Percentiles rank a stretch among this genome's conserved stretches.
phyloP scores from a whole-genome alignment of 1,139 yeast species.

The Debaryomyces udenii region DNA sequence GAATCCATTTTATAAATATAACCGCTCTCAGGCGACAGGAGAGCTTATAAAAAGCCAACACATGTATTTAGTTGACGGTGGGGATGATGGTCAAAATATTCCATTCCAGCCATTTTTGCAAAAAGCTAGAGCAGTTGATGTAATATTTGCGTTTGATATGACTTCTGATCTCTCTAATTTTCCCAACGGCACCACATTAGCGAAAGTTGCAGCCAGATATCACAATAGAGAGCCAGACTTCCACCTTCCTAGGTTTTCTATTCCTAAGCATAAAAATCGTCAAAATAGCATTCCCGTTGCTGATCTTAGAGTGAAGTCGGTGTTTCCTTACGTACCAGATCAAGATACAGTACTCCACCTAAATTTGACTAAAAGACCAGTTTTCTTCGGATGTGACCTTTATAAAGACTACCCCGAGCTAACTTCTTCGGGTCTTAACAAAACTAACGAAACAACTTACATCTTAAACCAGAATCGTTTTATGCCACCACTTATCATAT shows the following conservation, averaged over 20 bases:
- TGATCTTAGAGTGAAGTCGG: constrained; percentile 12
- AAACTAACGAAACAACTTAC: not conserved
- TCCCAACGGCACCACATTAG: constrained; percentile 42
- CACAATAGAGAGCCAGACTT: constrained; percentile 20
- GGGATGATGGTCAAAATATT: constrained; percentile 48
- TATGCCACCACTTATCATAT: constrained; percentile 58
- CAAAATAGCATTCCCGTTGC: constrained; percentile 3
- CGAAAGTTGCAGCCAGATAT: constrained; percentile 24
- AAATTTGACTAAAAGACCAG: constrained; percentile 40
- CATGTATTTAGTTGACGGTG: constrained; percentile 46
- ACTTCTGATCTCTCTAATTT: constrained; percentile 41
- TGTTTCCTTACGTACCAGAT: constrained; percentile 45
- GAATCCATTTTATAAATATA: constrained; percentile 64
- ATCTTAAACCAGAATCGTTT: constrained; percentile 10
- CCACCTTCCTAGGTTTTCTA: constrained; percentile 18
- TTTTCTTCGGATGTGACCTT: constrained; percentile 61
- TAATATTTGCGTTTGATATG: constrained; percentile 41
- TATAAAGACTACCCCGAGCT: constrained; percentile 30
- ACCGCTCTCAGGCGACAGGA: constrained; percentile 3
- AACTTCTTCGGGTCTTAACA: constrained; percentile 2
- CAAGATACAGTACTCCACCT: constrained; percentile 30
- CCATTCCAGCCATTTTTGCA: constrained; percentile 44
- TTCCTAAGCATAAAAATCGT: not conserved
- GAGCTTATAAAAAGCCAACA: constrained; percentile 23
- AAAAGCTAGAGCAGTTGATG: constrained; percentile 32